These are phyloP conservation scores for Phialophora chinensis DNA, from an alignment of 2,329 filamentous ascomycete genomes.

Conservation along the genomic window DNA sequence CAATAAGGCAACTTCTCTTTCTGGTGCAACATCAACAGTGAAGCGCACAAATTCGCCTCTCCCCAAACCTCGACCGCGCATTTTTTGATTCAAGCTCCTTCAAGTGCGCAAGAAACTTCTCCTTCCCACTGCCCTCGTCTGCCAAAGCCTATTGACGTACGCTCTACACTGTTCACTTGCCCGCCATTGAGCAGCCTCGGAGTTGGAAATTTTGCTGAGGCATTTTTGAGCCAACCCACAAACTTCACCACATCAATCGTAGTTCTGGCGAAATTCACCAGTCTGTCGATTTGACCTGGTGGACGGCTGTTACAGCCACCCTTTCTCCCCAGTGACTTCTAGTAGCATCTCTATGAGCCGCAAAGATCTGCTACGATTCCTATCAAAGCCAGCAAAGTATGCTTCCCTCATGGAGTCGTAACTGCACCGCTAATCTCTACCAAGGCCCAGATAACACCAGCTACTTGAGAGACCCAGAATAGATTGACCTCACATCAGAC, in stretches of 20 bases:
- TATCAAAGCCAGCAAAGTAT: conserved; percentile 93
- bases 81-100: not conserved
- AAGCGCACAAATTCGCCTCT: conserved; percentile 16
- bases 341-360: conserved; percentile 76
- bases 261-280: conserved; percentile 32
- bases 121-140: not conserved
- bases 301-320: conserved; percentile 26
- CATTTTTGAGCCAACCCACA: conserved; percentile 23
- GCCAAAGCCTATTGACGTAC: not conserved
- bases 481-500: conserved; percentile 33
- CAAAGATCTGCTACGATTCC: conserved; percentile 87
- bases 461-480: conserved; percentile 36
- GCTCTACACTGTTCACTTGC: not conserved
- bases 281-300: conserved; percentile 6
- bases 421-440: conserved; percentile 18
- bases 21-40: conserved; percentile 22
- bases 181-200: not conserved
- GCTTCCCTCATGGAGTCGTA: conserved; percentile 45
- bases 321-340: conserved; percentile 19
- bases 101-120: not conserved
- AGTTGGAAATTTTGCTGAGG: conserved; percentile 19
- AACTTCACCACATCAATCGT: conserved; percentile 24
- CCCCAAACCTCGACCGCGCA: not conserved
- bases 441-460: conserved; percentile 69
- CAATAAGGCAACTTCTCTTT: conserved; percentile 23